Evolutionary conservation across 2,329 filamentous ascomycete genomes (phyloP), one percentile per base, ranked within the genome.

Genomic region (Verticillium dahliae): DNA sequence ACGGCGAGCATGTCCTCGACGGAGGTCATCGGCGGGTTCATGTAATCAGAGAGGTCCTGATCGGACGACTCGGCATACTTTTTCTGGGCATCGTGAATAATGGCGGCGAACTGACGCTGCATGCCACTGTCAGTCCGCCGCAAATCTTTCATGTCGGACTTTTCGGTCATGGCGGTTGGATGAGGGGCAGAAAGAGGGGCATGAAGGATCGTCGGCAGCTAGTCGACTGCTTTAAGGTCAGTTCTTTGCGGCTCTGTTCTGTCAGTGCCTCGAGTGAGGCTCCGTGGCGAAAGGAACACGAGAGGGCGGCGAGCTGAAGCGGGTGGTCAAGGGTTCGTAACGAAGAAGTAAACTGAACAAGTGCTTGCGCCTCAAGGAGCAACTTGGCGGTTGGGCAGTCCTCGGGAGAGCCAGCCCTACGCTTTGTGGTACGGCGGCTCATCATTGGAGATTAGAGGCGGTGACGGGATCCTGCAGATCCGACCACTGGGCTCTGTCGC

Each of bases 1-100:
- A 72, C 69, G 2, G 60, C 62, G 14, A 71, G 60, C 14, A 78
- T 66, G 31, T 75, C 72, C 10, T 70, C 66, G 11, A 77, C 62
- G 0, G 70, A 69, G 13, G 59, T 68, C 59, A 78, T 70, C 7
- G 72, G 70, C 2, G 74, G 75, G 31, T 67, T 65, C 57, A 72
- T 61, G 60, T 72, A 76, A 38, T 73, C 71, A 31, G 67, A 65
- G 50, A 76, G 67, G 27, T 66, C 65, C 13, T 69, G 65, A 1
- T 69, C 69, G 3, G 69, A 67, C 1, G 71, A 70, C 22, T 70
- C 69, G 2, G 66, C 67, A 67, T 75, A 74, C 45, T 67, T 64
- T 37, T 68, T 73, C 56, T 71, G 70, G 4, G 75, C 75, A 58
- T 74, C 72, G 11, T 69, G 65, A 11, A 77, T 66, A 57, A 77